Evolutionary conservation across 2,329 filamentous ascomycete genomes (phyloP).

Genomic region (Pseudogymnoascus sp.): DNA sequence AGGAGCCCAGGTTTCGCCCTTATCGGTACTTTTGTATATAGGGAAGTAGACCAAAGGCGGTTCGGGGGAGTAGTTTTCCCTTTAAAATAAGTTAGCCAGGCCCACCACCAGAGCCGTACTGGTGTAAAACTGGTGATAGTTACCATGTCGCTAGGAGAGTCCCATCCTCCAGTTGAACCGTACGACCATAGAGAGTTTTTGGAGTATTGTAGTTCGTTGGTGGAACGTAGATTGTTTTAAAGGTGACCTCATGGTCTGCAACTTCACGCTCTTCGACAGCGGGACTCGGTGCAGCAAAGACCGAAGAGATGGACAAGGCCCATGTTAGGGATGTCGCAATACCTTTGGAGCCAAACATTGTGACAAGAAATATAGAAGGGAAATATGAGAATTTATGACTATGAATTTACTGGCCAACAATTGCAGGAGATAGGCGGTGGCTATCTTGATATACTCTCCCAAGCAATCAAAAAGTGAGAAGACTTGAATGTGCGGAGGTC

Average conservation of each 20-base stretch:
- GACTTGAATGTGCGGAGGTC: not conserved
- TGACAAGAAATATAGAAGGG: not conserved
- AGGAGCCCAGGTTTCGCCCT: conserved; percentile 50
- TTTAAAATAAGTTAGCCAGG: not conserved
- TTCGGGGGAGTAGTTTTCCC: conserved; percentile 13
- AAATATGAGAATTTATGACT: not conserved
- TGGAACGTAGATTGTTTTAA: conserved; percentile 12
- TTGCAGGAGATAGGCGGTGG: not conserved
- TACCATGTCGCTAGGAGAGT: conserved; percentile 43
- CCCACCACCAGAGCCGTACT: not conserved
- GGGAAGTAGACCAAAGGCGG: conserved; percentile 34
- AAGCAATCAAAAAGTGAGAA: not conserved
- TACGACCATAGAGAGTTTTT: conserved; percentile 20
- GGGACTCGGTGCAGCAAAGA: not conserved
- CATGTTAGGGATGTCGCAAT: not conserved
- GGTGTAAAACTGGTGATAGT: not conserved
- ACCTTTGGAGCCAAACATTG: not conserved
- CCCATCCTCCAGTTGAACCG: conserved; percentile 21
- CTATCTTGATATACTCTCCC: not conserved
- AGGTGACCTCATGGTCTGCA: conserved; percentile 3
- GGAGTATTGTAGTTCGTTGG: conserved; percentile 12
- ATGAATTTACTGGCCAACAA: not conserved
- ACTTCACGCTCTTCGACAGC: not conserved
- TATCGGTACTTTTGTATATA: conserved; percentile 41
- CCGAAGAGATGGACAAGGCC: not conserved